Evolutionary conservation across 306 rosid species (phyloP).

Genomic region (Dalbergia oliveri): DNA sequence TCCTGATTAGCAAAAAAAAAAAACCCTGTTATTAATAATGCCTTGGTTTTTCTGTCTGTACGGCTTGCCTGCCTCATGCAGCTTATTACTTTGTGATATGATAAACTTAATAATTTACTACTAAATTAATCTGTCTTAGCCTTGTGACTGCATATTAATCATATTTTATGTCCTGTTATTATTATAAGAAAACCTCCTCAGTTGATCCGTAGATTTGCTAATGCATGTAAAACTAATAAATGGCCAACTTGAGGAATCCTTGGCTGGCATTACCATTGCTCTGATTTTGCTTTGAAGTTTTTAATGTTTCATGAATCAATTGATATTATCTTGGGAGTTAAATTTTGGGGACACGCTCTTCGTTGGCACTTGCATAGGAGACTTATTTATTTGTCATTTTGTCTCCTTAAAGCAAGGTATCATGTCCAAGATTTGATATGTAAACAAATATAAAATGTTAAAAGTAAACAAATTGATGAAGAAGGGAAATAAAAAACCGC

Average conservation of each 20-base stretch:
- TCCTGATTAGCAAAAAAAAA: too few species aligned
- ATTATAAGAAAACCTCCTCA: slow-evolving; percentile 46
- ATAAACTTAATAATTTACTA: background rate
- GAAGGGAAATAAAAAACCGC: background rate
- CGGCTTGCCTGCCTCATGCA: slow-evolving; percentile 57
- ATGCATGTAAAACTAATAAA: slow-evolving; percentile 37
- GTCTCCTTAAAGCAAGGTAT: slow-evolving; percentile 62
- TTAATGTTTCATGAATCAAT: background rate
- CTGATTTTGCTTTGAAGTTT: background rate
- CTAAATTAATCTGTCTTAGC: slow-evolving; percentile 12
- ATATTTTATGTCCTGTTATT: background rate
- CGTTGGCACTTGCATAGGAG: slow-evolving; percentile 36
- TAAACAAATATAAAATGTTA: slow-evolving; percentile 35
- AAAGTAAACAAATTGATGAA: slow-evolving; percentile 10
- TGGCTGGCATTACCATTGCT: slow-evolving; percentile 44
- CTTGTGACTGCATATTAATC: slow-evolving; percentile 36
- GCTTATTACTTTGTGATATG: slow-evolving; percentile 21
- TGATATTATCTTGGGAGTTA: slow-evolving; percentile 9
- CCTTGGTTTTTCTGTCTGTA: slow-evolving; percentile 56
- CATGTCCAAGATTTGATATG: slow-evolving; percentile 36
- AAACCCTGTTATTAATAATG: slow-evolving; percentile 34
- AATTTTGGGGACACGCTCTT: slow-evolving; percentile 16
- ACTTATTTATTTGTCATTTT: slow-evolving; percentile 54
- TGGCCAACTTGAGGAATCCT: slow-evolving; percentile 53
- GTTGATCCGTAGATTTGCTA: slow-evolving; percentile 43